Base-by-base conservation (phyloP, 768 basidiomycete species). In the Pilatotrama ljubarskyi region DNA sequence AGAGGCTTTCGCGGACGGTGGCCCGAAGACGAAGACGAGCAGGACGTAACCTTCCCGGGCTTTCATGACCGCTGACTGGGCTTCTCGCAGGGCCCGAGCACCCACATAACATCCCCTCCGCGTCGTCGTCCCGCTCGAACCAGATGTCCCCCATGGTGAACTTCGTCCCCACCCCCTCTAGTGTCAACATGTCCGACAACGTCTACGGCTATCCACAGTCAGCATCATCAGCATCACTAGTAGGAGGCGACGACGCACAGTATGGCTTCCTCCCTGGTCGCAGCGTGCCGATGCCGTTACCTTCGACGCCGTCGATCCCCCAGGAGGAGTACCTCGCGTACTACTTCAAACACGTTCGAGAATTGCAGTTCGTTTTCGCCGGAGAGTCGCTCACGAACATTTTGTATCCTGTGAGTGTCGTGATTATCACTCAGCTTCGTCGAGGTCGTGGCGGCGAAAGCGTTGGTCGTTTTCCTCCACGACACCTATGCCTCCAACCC, bases 341-440 rank as follows among this genome's bases (percentile, higher is more conserved):
- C 72, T 92, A 91, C 72, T 91, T 93, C 69, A 82, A 84, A 52
- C 79, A 86, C 60, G 86, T 91, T 61, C 83, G 84, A 20, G 82
- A 82, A 64, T 75, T 85, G 58, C 85, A 90, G 67, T 85, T 83
- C 64, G 77, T 84, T 40, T 89, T 90, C 68, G 80, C 84, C 37
- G 82, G 83, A 11, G 84, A 84, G 59, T 70, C 80, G 8, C 79
- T 88, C 52, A 82, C 85, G 29, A 84, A 87, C 52, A 77, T 84
- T 57, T 84, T 87, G 62, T 86, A 85, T 69, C 78, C 80, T 50
- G 90, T 90, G 71, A 77, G 86, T 69, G 41, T 24, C 40, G 14
- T 13, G 36, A 3, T 2, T 38, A 20, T 51, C 36, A 22, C 8
- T 22, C 22, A 38, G 55, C 18, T 3, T 8, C 7, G 32, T 11